phyloP scores from a whole-genome alignment of 371 early-diverging fungal species.

The Mucor racemosus region DNA sequence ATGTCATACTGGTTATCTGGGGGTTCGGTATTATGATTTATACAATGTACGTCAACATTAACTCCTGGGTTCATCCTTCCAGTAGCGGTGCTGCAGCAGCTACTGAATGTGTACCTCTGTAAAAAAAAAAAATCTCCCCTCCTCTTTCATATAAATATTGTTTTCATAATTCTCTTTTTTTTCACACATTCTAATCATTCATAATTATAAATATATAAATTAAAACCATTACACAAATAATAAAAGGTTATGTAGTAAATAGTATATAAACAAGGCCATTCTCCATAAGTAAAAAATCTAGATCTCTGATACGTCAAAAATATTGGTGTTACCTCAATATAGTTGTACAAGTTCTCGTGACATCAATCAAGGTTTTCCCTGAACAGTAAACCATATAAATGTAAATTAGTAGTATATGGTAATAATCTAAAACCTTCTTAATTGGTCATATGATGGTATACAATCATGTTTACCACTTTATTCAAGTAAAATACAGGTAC shows the following conservation, averaged over 20 bases:
- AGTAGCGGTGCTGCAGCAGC: constrained; percentile 1
- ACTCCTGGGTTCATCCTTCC: constrained; percentile 29
- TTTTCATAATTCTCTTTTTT: background rate
- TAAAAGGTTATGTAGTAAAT: too few relatives aligned
- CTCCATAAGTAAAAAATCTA: background rate
- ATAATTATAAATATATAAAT: background rate
- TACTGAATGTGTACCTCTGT: background rate
- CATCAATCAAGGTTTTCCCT: background rate
- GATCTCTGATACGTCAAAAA: background rate
- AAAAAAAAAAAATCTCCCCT: background rate
- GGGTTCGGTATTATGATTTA: constrained; percentile 61
- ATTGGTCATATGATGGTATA: background rate
- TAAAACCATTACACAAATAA: background rate
- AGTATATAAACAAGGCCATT: too few relatives aligned
- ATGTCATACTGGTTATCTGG: constrained; percentile 54
- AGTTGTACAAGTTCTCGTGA: background rate
- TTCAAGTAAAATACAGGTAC: too few relatives aligned
- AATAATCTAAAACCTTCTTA: background rate
- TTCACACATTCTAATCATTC: background rate
- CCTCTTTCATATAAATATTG: background rate
- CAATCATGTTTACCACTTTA: background rate
- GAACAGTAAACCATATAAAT: background rate
- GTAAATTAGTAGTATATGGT: background rate
- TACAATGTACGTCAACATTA: constrained; percentile 27
- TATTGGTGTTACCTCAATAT: background rate